Base-by-base conservation (phyloP, 495 filamentous ascomycete genomes). In the Parachaetomium inaequale region DNA sequence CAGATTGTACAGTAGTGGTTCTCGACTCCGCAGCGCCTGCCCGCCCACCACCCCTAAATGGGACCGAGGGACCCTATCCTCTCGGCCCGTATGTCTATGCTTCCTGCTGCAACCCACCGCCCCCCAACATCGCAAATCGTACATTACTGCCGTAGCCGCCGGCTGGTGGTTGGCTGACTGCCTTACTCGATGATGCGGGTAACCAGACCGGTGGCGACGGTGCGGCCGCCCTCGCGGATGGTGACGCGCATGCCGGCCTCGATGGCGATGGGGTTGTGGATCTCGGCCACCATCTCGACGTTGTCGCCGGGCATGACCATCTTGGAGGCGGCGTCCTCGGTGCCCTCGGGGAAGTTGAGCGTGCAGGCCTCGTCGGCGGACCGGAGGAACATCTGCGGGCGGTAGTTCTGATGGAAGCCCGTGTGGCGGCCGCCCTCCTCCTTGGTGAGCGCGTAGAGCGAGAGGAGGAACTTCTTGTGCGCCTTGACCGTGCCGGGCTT, bases 221-320 rank as follows among this genome's bases (percentile, higher is more conserved):
- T 97, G 63, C 91, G 84, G 64, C 93, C 92, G 78, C 92, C 94
- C 79, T 98, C 94, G 74, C 94, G 89, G 72, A 98, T 84, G 82
- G 96, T 98, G 82, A 98, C 91, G 57, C 94, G 88, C 82, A 94
- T 89, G 65, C 93, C 93, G 55, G 82, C 75, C 78, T 98, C 95
- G 55, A 96, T 71, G 58, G 93, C 94, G 66, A 95, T 78, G 51
- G 95, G 91, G 70, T 86, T 77, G 79, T 88, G 81, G 64, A 95
- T 86, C 63, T 84, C 80, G 77, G 89, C 88, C 63, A 90, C 76
- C 91, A 98, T 94, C 85, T 98, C 95, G 66, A 94, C 87, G 80
- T 98, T 98, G 84, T 98, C 94, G 72, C 94, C 94, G 57, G 94
- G 94, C 91, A 94, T 92, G 73, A 96, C 88, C 79, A 92, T 87